phyloP scores from a whole-genome alignment of 1,284 basidiomycete genomes.

The Irpex sp. region DNA sequence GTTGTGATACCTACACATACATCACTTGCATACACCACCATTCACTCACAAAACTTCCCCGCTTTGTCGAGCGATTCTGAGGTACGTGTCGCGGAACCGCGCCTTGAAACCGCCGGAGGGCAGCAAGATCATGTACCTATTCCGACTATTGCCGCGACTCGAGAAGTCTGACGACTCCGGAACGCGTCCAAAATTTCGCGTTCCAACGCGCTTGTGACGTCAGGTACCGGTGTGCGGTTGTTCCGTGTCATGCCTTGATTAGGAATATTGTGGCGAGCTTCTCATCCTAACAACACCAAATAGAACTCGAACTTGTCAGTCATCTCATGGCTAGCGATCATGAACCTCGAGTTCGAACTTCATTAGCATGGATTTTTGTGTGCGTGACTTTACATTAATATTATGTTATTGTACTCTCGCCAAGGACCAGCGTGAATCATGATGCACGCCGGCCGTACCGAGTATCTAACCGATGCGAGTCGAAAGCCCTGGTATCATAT shows the following conservation, averaged over 20 bases:
- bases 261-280: neutral
- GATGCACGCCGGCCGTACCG: too few relatives aligned
- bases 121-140: neutral
- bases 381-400: too few relatives aligned
- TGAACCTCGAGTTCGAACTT: too few relatives aligned
- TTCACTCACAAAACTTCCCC: neutral
- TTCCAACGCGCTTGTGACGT: neutral
- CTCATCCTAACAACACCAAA: slow-evolving; percentile 11
- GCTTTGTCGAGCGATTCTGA: neutral
- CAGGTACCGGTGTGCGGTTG: neutral
- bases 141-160: neutral
- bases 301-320: neutral
- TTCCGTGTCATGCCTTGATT: neutral
- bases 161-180: neutral
- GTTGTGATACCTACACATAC: slow-evolving; percentile 5
- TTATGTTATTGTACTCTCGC: too few relatives aligned
- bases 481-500: too few relatives aligned
- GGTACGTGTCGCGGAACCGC: neutral
- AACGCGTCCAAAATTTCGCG: neutral
- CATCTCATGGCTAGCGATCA: too few relatives aligned
- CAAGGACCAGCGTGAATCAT: too few relatives aligned
- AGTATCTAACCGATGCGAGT: too few relatives aligned
- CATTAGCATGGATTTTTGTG: too few relatives aligned
- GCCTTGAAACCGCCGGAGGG: too few relatives aligned
- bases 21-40: slow-evolving; percentile 12